Base-by-base conservation (phyloP, 2,329 filamentous ascomycete genomes). In the Thelonectria blattea region DNA sequence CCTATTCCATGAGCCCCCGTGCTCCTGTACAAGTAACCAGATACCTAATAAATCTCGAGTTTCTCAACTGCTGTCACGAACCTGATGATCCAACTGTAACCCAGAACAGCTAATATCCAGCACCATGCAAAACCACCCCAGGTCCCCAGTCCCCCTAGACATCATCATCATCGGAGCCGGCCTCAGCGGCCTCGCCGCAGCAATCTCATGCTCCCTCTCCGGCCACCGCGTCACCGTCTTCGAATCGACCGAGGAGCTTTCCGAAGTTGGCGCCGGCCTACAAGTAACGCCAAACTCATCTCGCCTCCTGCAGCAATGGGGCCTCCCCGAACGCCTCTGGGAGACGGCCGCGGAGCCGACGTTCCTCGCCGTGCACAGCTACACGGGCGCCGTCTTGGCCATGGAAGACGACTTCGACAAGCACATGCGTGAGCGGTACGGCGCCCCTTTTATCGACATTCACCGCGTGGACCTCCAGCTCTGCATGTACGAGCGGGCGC, bases 381-480 rank as follows among this genome's bases (percentile, higher is more conserved):
- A 85, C 69, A 76, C 80, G 5, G 81, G 83, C 15, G 60, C 73
- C 71, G 74, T 81, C 0, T 73, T 87, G 1, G 82, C 82, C 0
- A 73, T 80, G 12, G 82, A 87, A 34, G 73, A 78, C 1, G 65
- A 78, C n/a, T 88, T 87, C 60, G 72, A 83, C 60, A 70, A 76
- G 20, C 82, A 83, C 20, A 85, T 87, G 57, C 78, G 80, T 7
- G 69, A 72, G 3, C 83, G 82, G 61, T 89, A 89, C 65, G 75
- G 75, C 12, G 81, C 84, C 0, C 86, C 86, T 0, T 88, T 87
- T 64, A 74, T 82, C 41, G 83, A 87, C 53, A 71, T 88, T n/a
- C 87, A 89, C 70, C 82, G 87, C 2, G 85, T 85, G 2, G 87
- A 90, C 67, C 73, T 88, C 17, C 86, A 89, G 62, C 75, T 79